These are phyloP conservation scores for Ganoderma multipileum DNA, from an alignment of 1,284 basidiomycete species.

Conservation along the genomic window DNA sequence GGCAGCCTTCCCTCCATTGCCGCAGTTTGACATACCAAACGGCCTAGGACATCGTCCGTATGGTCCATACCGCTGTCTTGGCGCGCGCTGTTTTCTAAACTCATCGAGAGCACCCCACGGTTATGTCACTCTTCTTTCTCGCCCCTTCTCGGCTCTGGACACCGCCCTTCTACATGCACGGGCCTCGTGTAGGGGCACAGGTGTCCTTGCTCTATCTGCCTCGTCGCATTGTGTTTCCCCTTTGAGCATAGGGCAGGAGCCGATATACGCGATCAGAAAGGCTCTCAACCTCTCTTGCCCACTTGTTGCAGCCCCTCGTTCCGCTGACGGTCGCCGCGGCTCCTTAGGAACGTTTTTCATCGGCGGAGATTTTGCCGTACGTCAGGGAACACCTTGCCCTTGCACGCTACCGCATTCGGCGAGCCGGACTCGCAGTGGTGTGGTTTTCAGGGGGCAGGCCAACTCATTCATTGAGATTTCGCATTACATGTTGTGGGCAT, in stretches of 20 bases:
- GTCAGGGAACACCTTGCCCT: not conserved
- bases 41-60: not conserved
- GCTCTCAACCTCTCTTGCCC: not conserved
- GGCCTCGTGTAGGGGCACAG: not conserved
- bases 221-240: not conserved
- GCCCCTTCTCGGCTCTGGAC: not conserved
- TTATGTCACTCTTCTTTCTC: not conserved
- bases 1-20: not conserved
- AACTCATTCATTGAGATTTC: not conserved
- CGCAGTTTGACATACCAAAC: not conserved
- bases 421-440: not conserved
- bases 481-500: not conserved
- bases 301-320: not conserved
- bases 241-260: not conserved
- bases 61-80: not conserved
- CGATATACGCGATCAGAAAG: not conserved
- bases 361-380: conserved; percentile 1
- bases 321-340: not conserved
- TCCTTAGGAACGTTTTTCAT: not conserved
- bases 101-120: not conserved
- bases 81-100: not conserved
- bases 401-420: not conserved
- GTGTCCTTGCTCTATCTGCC: not conserved
- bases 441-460: not conserved
- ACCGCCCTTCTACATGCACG: not conserved